phyloP scores from a whole-genome alignment of 495 filamentous ascomycete species.

The Lindgomyces ingoldianus region DNA sequence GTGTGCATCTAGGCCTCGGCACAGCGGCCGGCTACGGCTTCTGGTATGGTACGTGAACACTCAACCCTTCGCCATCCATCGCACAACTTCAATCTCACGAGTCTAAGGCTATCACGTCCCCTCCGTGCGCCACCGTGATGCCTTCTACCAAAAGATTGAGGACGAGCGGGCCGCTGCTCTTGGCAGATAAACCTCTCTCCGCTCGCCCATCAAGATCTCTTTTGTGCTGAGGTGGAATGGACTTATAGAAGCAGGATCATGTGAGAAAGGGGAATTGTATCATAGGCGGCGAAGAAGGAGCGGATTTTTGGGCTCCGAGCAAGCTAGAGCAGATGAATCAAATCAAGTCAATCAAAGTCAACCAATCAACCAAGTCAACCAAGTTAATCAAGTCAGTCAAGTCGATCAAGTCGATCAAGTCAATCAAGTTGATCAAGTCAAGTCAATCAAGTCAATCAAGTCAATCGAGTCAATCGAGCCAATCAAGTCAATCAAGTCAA shows the following conservation, averaged over 20 bases:
- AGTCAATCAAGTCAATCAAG: too few species aligned
- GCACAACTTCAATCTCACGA: slow-evolving; percentile 7
- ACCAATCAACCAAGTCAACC: too few species aligned
- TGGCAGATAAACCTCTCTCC: slow-evolving; percentile 19
- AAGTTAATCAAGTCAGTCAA: too few species aligned
- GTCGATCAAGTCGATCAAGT: too few species aligned
- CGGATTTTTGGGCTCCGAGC: too few species aligned
- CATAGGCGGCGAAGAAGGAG: too few species aligned
- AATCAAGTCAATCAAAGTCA: too few species aligned
- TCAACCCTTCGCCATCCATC: neutral
- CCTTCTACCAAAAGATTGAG: slow-evolving; percentile 76
- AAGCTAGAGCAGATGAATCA: too few species aligned
- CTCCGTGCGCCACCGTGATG: slow-evolving; percentile 70
- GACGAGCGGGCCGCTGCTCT: slow-evolving; percentile 58
- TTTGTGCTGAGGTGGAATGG: neutral
- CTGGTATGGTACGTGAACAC: slow-evolving; percentile 72
- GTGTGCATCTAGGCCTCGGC: slow-evolving; percentile 58
- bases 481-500: too few species aligned
- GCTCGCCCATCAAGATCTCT: neutral
- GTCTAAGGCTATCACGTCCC: slow-evolving; percentile 72
- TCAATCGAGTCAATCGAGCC: too few species aligned
- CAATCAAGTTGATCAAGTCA: too few species aligned
- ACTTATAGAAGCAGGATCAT: neutral
- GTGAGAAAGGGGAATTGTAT: too few species aligned
- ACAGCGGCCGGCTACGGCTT: slow-evolving; percentile 71